Conservation (phyloP, 192 early-diverging fungal species). For the Haplosporangium gracile region DNA sequence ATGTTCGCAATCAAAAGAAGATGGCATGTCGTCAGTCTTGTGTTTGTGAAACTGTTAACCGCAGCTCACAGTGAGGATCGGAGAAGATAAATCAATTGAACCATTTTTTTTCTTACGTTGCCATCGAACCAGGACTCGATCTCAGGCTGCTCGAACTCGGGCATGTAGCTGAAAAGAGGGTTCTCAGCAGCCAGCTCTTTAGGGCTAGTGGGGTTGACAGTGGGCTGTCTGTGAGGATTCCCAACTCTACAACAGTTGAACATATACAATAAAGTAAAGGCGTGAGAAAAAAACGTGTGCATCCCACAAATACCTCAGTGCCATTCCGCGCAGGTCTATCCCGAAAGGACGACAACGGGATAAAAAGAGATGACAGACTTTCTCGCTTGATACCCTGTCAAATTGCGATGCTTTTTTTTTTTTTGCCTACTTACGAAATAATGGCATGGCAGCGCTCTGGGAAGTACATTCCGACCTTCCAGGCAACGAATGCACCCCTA, state of each 20-base stretch:
- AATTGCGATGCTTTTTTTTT: no score
- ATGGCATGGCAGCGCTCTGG: slow-evolving; percentile 71
- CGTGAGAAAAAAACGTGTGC: neutral
- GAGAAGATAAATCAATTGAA: neutral
- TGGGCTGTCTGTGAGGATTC: slow-evolving; percentile 8
- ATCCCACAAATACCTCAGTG: no score
- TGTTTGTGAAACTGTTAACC: neutral
- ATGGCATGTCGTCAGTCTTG: neutral
- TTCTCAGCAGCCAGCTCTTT: neutral
- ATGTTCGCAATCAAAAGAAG: neutral
- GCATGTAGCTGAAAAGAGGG: slow-evolving; percentile 13
- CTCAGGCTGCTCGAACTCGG: neutral
- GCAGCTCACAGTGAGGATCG: neutral
- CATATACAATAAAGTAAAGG: neutral
- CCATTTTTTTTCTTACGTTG: slow-evolving; percentile 15
- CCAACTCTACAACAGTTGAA: neutral
- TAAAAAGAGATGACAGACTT: no score
- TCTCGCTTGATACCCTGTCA: no score
- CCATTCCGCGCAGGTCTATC: no score
- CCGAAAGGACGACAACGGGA: no score
- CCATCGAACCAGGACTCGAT: slow-evolving; percentile 13
- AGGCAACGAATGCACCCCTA: slow-evolving; percentile 64
- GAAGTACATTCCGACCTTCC: slow-evolving; percentile 69
- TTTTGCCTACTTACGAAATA: slow-evolving; percentile 24
- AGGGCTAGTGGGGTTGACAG: neutral